Evolutionary conservation across 1,284 basidiomycete genomes (phyloP), one percentile per base, ranked within the genome.

Genomic region (Hymenochaete sp.): DNA sequence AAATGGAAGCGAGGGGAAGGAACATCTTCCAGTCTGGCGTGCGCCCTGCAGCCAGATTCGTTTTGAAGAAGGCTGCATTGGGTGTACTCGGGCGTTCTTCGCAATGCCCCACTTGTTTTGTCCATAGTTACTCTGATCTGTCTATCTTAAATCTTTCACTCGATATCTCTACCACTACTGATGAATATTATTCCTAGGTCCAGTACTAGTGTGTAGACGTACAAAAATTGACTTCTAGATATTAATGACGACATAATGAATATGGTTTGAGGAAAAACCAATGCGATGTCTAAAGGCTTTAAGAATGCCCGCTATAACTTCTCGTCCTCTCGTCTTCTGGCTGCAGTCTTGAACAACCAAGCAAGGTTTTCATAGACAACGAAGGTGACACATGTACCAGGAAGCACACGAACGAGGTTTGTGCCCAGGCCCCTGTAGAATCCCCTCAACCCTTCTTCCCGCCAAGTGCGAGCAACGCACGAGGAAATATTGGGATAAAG

Each of bases 301-400:
- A 35, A 35, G 14, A n/a, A 35, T 21, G 27, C 35, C 16, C 19
- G 27, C 3, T 10, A 24, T 22, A 48, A 44, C 22, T 47, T 47
- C n/a, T 28, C 28, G 14, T 53, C 45, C n/a, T 60, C 61, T 29
- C 64, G 55, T 22, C 56, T 57, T 4, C 52, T 67, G 37, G 82
- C 84, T 6, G 71, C 71, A 8, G 73, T 74, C 54, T 83, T 70
- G 48, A 93, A 68, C 22, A 86, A 60, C 89, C 88, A 93, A 0
- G 88, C 87, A 42, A 95, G 61, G 57, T 98, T 97, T 64, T 98
- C 96, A 61, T 98, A 98, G 14, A 97, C 93, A 29, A 98, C 95
- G 59, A 98, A 97, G 1, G 95, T 98, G 40, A 97, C 89, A 61
- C 95, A 98, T 1, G 95, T 98, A 16, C 95, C 95, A 0, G 95